phyloP scores from a whole-genome alignment of 495 filamentous ascomycete genomes.

The Evansstolkia leycettana region DNA sequence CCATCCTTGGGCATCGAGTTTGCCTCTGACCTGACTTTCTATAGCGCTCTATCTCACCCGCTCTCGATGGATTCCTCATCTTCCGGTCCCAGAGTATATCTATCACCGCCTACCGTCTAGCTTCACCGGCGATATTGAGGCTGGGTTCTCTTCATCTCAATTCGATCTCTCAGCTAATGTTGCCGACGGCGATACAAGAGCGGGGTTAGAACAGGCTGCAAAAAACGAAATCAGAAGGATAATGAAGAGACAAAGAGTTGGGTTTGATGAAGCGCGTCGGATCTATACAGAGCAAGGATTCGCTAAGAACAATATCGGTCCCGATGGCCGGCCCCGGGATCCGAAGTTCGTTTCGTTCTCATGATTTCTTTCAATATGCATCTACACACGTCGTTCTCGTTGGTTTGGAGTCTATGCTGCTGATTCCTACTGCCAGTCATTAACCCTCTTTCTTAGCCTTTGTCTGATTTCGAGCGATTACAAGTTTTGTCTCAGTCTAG shows the following conservation, averaged over 20 bases:
- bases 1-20: too few species aligned
- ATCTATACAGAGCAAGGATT: slow-evolving; percentile 78
- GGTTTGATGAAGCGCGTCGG: slow-evolving; percentile 84
- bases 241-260: slow-evolving; percentile 66
- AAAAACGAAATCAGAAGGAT: slow-evolving; percentile 75
- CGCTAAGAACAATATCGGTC: slow-evolving; percentile 71
- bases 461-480: too few species aligned
- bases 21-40: slow-evolving; percentile 6
- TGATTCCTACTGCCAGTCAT: neutral
- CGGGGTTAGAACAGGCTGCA: slow-evolving; percentile 63
- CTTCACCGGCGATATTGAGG: slow-evolving; percentile 72
- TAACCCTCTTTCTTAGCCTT: neutral
- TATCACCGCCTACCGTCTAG: slow-evolving; percentile 64
- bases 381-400: neutral
- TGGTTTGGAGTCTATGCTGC: too few species aligned
- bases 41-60: slow-evolving; percentile 70
- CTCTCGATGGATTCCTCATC: slow-evolving; percentile 53
- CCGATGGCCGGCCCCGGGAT: slow-evolving; percentile 80
- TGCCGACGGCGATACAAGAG: slow-evolving; percentile 57
- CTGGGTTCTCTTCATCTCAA: slow-evolving; percentile 65
- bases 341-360: slow-evolving; percentile 94
- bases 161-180: slow-evolving; percentile 79
- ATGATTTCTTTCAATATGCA: slow-evolving; percentile 22
- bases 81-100: slow-evolving; percentile 46
- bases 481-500: too few species aligned